Percentiles rank a stretch among this genome's conserved stretches.
Evolutionary conservation across 2,329 filamentous ascomycete genomes (phyloP).

Genomic region (Alternaria brassicae): DNA sequence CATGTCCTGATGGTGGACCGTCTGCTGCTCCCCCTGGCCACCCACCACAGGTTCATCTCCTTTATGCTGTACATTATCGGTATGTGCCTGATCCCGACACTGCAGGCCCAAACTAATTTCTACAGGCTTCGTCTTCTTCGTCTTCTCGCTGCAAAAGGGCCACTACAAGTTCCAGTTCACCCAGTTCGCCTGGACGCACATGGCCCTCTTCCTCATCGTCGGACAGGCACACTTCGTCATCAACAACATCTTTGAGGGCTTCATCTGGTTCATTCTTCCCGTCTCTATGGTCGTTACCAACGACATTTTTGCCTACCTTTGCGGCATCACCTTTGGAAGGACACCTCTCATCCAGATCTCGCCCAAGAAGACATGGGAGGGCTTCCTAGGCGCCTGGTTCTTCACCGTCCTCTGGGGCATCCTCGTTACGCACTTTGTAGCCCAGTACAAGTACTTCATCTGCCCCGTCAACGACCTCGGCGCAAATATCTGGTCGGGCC

Average conservation of each 20-base stretch:
- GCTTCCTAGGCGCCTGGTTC: slow-evolving; percentile 95
- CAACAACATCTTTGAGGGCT: slow-evolving; percentile 99
- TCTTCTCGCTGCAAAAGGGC: slow-evolving; percentile 89
- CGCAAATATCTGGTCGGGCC: slow-evolving; percentile 88
- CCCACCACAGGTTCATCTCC: slow-evolving; percentile 97
- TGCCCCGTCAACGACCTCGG: slow-evolving; percentile 97
- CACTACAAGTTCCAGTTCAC: slow-evolving; percentile 99
- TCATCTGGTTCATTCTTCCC: slow-evolving; percentile 99
- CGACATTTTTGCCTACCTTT: slow-evolving; percentile 98
- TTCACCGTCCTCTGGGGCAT: slow-evolving; percentile 90
- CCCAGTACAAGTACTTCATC: slow-evolving; percentile 95
- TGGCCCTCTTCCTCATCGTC: slow-evolving; percentile 97
- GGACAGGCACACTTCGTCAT: slow-evolving; percentile 99
- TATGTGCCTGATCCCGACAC: slow-evolving; percentile 55
- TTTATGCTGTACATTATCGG: slow-evolving; percentile 98
- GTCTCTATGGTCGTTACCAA: slow-evolving; percentile 96
- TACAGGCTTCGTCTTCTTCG: slow-evolving; percentile 95
- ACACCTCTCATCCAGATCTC: slow-evolving; percentile 98
- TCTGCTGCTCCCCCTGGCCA: slow-evolving; percentile 89
- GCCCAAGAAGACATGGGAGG: slow-evolving; percentile 98
- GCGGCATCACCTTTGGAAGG: slow-evolving; percentile 93
- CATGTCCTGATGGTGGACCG: slow-evolving; percentile 95
- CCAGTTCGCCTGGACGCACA: slow-evolving; percentile 99
- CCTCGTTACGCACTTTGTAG: slow-evolving; percentile 80
- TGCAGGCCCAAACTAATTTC: slow-evolving; percentile 31